Evolutionary conservation across 768 basidiomycete genomes (phyloP), one percentile per base, ranked within the genome.

Genomic region (Boletus coccyginus): DNA sequence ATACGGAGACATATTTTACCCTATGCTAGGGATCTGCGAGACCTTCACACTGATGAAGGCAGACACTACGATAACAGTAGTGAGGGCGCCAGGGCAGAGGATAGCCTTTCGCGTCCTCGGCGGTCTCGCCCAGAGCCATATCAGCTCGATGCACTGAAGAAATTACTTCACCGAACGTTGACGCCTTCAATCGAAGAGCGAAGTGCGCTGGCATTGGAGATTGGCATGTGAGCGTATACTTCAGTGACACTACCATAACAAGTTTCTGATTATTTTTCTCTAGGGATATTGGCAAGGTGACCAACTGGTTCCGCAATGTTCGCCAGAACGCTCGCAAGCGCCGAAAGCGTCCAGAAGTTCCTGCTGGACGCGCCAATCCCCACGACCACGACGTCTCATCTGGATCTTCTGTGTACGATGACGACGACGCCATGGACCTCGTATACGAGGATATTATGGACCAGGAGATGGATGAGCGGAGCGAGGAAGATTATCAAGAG

Each of bases 291-390:
- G 86, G 85, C 60, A 90, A 90, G 72, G 89, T 92, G 50, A 90
- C 90, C 17, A 92, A 92, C 69, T 92, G 90, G 90, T 92, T 92
- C 78, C 79, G 90, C 36, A 92, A 92, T 66, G 78, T 92, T 55
- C 82, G 90, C 38, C 90, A 92, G 73, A 88, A 87, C 17, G 80
- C 89, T n/a, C 75, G 89, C 42, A 90, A 85, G 71, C 83, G 89
- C 24, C 79, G 81, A 54, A 84, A 78, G 72, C 81, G 74, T 59
- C 68, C 72, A 75, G 78, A 62, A 73, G 46, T 35, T 27, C 53
- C 64, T 33, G 16, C 79, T 75, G 57, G 77, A 77, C 49, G 75
- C 44, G 46, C 62, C 59, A 50, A 71, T 50, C 51, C 48, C 24
- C 67, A 64, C n/a, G 86, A 85, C 24, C 84, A 82, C 35, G 72